These are phyloP conservation scores for Komagataella kurtzmanii DNA, from an alignment of 805 yeast species.

Conservation along the genomic window DNA sequence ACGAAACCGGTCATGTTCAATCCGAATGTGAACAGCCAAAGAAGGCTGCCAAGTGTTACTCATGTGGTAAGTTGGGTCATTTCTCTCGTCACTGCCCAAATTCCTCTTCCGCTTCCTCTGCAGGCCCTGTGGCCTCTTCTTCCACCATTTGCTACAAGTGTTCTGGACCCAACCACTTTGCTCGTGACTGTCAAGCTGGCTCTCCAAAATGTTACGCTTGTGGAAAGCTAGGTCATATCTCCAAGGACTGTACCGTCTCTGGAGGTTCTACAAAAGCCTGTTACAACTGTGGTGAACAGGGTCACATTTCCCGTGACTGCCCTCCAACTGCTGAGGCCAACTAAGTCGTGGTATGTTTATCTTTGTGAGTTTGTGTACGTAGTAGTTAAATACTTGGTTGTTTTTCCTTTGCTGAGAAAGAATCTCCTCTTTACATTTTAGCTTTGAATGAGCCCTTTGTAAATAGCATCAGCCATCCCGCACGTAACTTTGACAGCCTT, in stretches of 20 bases:
- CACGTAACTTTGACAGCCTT: slow-evolving; percentile 13
- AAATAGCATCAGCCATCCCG: slow-evolving; percentile 3
- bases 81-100: slow-evolving; percentile 65
- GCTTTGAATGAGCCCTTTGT: slow-evolving; percentile 1
- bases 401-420: background rate
- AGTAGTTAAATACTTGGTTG: background rate
- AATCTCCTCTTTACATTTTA: background rate
- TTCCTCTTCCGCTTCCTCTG: slow-evolving; percentile 17
- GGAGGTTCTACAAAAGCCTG: slow-evolving; percentile 46
- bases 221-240: slow-evolving; percentile 81
- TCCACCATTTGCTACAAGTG: slow-evolving; percentile 64
- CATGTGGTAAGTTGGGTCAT: slow-evolving; percentile 70
- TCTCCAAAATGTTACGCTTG: slow-evolving; percentile 81
- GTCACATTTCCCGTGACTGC: slow-evolving; percentile 84
- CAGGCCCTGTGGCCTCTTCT: slow-evolving; percentile 9
- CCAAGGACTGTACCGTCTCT: slow-evolving; percentile 64
- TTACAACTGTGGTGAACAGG: slow-evolving; percentile 65
- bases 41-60: slow-evolving; percentile 61
- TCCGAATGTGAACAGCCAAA: slow-evolving; percentile 64
- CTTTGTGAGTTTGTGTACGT: background rate
- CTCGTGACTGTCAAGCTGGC: slow-evolving; percentile 73
- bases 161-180: slow-evolving; percentile 89
- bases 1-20: slow-evolving; percentile 81
- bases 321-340: slow-evolving; percentile 1
- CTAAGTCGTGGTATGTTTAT: background rate